A percentile compares a stretch with the other conserved stretches of the same genome.
Conservation (phyloP, 495 filamentous ascomycete genomes). For the Schizothecium vesticola region DNA sequence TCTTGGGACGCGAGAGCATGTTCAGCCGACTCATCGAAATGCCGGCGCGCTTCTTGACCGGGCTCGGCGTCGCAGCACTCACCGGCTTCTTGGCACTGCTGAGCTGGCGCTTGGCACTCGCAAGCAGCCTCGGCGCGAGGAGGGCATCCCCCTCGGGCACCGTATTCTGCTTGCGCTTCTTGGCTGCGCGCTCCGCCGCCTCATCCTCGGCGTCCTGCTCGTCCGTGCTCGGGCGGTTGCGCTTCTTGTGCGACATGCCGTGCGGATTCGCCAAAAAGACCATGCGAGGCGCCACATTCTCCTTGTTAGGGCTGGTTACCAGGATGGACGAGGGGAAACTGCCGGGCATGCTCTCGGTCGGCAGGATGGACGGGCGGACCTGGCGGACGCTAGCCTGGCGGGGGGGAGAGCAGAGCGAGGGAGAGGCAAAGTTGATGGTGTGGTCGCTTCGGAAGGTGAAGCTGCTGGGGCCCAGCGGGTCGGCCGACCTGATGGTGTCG, state of each 20-base stretch:
- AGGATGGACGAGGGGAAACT: slow-evolving; percentile 36
- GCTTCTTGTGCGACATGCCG: slow-evolving; percentile 71
- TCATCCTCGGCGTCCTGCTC: slow-evolving; percentile 44
- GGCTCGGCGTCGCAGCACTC: slow-evolving; percentile 29
- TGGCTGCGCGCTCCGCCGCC: slow-evolving; percentile 34
- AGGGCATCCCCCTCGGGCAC: slow-evolving; percentile 44
- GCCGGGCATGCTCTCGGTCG: slow-evolving; percentile 42
- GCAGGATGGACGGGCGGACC: slow-evolving; percentile 48
- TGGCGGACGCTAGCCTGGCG: slow-evolving; percentile 53
- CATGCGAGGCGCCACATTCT: slow-evolving; percentile 37
- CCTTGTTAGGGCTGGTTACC: slow-evolving; percentile 38
- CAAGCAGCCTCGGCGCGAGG: slow-evolving; percentile 35
- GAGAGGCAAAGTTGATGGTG: slow-evolving; percentile 48
- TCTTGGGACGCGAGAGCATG: slow-evolving; percentile 50
- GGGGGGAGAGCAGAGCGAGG: slow-evolving; percentile 44
- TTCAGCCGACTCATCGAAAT: slow-evolving; percentile 48
- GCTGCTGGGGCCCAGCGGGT: slow-evolving; percentile 42
- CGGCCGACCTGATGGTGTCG: slow-evolving; percentile 23
- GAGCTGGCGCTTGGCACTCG: slow-evolving; percentile 4
- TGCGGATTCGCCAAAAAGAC: slow-evolving; percentile 47
- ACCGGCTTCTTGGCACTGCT: slow-evolving; percentile 25
- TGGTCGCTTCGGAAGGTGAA: slow-evolving; percentile 58
- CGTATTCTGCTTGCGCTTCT: slow-evolving; percentile 44
- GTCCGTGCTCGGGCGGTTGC: slow-evolving; percentile 49
- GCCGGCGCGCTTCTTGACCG: slow-evolving; percentile 42